phyloP scores from a whole-genome alignment of 1,139 yeast species.

The Wickerhamiella pararugosa region DNA sequence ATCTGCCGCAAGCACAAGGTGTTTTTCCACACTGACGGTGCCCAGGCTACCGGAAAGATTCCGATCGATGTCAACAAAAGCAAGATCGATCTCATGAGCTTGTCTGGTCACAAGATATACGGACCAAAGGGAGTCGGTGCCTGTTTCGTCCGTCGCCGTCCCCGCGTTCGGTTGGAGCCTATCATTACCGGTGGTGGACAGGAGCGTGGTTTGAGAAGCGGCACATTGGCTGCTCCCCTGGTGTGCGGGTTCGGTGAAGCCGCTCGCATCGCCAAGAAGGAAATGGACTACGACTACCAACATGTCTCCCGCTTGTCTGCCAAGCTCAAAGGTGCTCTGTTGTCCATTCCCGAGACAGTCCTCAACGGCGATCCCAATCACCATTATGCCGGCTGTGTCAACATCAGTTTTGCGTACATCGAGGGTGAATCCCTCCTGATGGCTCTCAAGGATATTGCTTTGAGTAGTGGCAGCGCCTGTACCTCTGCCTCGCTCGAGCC shows the following conservation, averaged over 20 bases:
- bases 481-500: conserved; percentile 98
- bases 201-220: conserved; percentile 95
- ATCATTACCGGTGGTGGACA: conserved; percentile 97
- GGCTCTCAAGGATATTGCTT: conserved; percentile 95
- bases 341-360: conserved; percentile 75
- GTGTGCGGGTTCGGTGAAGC: conserved; percentile 98
- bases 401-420: conserved; percentile 88
- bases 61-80: conserved; percentile 83
- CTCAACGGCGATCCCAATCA: conserved; percentile 69
- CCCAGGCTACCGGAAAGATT: conserved; percentile 93
- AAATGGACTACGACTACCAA: conserved; percentile 54
- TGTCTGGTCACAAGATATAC: conserved; percentile 89
- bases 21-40: conserved; percentile 97
- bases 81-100: conserved; percentile 86
- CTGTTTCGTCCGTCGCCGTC: conserved; percentile 87
- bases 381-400: conserved; percentile 86
- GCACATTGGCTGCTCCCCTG: conserved; percentile 91
- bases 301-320: conserved; percentile 60
- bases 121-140: conserved; percentile 99
- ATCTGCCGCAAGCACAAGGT: conserved; percentile 78
- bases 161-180: conserved; percentile 94
- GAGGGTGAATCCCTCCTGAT: conserved; percentile 95
- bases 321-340: conserved; percentile 55
- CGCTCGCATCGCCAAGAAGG: conserved; percentile 64
- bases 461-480: conserved; percentile 97